These are phyloP conservation scores for Colletotrichum horii DNA, from an alignment of 2,329 filamentous ascomycete genomes.

Conservation along the genomic window DNA sequence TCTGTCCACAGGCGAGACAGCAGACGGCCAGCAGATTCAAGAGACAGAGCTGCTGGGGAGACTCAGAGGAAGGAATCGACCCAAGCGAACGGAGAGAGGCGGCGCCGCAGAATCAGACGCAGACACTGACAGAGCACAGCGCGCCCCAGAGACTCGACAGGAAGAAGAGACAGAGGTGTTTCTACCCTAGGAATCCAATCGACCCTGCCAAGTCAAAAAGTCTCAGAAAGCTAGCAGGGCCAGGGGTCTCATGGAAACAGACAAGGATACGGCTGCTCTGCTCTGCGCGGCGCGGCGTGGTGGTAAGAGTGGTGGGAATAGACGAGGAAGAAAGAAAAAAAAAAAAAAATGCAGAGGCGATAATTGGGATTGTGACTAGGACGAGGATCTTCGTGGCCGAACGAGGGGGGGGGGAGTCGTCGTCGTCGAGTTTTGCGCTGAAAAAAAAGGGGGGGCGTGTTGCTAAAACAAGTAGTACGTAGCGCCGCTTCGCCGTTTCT, in stretches of 20 bases:
- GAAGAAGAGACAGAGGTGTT: not conserved
- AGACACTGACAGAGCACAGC: not conserved
- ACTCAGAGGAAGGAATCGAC: not conserved
- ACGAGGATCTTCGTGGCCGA: not conserved
- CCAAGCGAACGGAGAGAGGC: not conserved
- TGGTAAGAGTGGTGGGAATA: not conserved
- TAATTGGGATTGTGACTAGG: not conserved
- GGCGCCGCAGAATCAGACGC: not conserved
- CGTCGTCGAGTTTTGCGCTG: not conserved
- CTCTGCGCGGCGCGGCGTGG: not conserved
- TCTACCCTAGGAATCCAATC: not conserved
- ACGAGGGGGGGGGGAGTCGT: not conserved
- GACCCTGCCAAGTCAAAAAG: slow-evolving; percentile 17
- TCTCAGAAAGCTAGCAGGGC: slow-evolving; percentile 20
- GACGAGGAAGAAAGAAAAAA: not conserved
- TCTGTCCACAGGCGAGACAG: not conserved
- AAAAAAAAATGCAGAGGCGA: not conserved
- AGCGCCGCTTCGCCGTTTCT: slow-evolving; percentile 5
- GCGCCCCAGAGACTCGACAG: not conserved
- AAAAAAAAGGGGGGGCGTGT: not conserved
- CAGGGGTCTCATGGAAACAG: not conserved
- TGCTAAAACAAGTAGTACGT: not conserved
- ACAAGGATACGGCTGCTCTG: not conserved
- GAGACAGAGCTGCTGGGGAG: not conserved
- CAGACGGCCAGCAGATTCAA: not conserved